phyloP scores from a whole-genome alignment of 257 asterid genomes.

The Scutellaria galericulata region DNA sequence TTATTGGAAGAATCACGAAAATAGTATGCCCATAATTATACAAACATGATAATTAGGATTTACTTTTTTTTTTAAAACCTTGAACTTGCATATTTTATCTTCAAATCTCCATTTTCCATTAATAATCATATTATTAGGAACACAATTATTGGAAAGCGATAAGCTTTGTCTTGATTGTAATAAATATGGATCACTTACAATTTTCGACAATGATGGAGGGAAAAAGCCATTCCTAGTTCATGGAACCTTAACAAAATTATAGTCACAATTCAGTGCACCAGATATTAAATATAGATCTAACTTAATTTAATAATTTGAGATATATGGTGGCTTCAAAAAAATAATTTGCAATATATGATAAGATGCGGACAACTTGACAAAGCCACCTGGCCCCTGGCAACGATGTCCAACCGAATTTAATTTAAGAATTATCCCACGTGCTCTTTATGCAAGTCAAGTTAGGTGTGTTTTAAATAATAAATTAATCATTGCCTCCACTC shows the following conservation, averaged over 20 bases:
- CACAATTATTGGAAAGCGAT: not conserved
- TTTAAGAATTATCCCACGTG: conserved; percentile 39
- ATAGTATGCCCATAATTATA: too few species aligned
- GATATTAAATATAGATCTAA: not conserved
- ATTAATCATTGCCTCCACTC: not conserved
- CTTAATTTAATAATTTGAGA: not conserved
- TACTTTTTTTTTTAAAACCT: too few species aligned
- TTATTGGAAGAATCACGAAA: too few species aligned
- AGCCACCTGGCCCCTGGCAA: conserved; percentile 30
- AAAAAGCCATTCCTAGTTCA: conserved; percentile 17
- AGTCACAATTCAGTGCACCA: conserved; percentile 29
- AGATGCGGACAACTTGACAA: conserved; percentile 23
- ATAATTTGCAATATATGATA: not conserved
- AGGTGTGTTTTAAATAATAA: conserved; percentile 22
- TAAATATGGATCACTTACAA: conserved; percentile 4
- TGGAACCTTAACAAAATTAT: conserved; percentile 27
- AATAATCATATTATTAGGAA: not conserved
- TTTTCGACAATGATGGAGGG: conserved; percentile 20
- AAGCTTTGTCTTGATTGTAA: not conserved
- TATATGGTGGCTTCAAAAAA: too few species aligned
- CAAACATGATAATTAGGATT: too few species aligned
- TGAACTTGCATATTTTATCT: too few species aligned
- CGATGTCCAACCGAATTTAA: conserved; percentile 9
- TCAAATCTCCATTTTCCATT: not conserved
- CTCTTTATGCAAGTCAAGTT: conserved; percentile 30